A percentile compares a stretch with the other conserved stretches of the same genome.
Conservation (phyloP, 352 stramenopile genomes). For the Pythium angustatum region DNA sequence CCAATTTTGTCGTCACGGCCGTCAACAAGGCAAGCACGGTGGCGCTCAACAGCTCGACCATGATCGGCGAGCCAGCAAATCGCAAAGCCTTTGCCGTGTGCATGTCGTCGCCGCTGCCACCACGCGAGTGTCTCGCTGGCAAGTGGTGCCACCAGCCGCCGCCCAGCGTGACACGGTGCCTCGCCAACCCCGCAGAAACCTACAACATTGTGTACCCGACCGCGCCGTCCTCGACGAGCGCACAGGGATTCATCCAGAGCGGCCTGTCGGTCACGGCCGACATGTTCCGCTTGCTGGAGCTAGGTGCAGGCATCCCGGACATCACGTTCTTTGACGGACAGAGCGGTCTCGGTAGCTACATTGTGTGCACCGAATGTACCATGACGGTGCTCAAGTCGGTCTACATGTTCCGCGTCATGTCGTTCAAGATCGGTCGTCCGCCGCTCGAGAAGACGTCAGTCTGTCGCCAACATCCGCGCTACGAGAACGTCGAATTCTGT, state of each 20-base stretch:
- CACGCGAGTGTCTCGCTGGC: too few relatives aligned
- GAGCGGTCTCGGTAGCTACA: constrained; percentile 9
- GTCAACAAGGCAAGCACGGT: too few relatives aligned
- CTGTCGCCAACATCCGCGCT: constrained; percentile 2
- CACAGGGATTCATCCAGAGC: not conserved
- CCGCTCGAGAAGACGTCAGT: not conserved
- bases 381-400: constrained; percentile 6
- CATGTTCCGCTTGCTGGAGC: constrained; percentile 13
- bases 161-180: constrained; percentile 1
- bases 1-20: too few relatives aligned
- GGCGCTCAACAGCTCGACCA: too few relatives aligned
- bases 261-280: constrained; percentile 1
- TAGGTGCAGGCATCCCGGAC: not conserved
- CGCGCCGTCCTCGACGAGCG: too few relatives aligned
- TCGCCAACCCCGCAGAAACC: not conserved
- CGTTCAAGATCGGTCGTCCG: constrained; percentile 14
- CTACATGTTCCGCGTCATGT: constrained; percentile 18
- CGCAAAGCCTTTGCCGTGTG: too few relatives aligned
- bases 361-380: constrained; percentile 17
- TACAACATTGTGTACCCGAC: too few relatives aligned
- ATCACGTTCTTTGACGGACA: constrained; percentile 19
- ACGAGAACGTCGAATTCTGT: constrained; percentile 12
- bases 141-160: constrained; percentile 14
- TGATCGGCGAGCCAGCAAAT: too few relatives aligned
- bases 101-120: too few relatives aligned